Conservation (phyloP, 768 basidiomycete genomes). For the Amanita rimosa region DNA sequence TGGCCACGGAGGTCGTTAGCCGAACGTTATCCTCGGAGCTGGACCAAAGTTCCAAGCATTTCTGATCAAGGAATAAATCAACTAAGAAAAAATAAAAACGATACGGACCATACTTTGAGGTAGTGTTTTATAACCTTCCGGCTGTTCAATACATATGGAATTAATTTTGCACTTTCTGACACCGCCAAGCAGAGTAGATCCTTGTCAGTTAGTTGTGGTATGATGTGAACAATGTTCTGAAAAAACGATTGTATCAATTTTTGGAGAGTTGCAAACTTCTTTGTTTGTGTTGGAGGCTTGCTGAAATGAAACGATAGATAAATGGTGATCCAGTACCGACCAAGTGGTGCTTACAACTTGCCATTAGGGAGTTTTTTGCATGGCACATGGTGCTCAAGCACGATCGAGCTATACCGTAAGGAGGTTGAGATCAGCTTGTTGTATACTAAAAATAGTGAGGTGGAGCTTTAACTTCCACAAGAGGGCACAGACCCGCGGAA, state of each 20-base stretch:
- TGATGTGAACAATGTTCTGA: constrained; percentile 70
- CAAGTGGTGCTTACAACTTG: constrained; percentile 55
- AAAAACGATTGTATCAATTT: constrained; percentile 87
- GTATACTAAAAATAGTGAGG: constrained; percentile 51
- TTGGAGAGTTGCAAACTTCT: constrained; percentile 75
- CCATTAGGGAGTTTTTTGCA: constrained; percentile 76
- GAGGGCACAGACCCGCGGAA: constrained; percentile 41
- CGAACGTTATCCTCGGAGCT: constrained; percentile 70
- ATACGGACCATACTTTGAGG: constrained; percentile 50
- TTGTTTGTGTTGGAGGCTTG: constrained; percentile 74
- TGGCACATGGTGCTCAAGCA: constrained; percentile 80
- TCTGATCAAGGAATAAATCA: constrained; percentile 28
- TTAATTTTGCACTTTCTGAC: constrained; percentile 75
- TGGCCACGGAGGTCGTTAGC: constrained; percentile 77
- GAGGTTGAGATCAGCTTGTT: constrained; percentile 84
- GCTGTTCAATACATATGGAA: constrained; percentile 81
- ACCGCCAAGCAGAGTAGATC: constrained; percentile 61
- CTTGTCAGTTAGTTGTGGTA: constrained; percentile 63
- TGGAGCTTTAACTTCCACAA: background rate
- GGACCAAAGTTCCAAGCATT: constrained; percentile 78
- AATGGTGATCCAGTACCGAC: constrained; percentile 1
- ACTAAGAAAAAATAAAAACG: background rate
- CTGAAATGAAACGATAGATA: constrained; percentile 25
- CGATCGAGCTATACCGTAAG: constrained; percentile 82
- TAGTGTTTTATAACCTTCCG: constrained; percentile 80